phyloP scores from a whole-genome alignment of 2,329 filamentous ascomycete genomes.

The Xylariaceae sp. region DNA sequence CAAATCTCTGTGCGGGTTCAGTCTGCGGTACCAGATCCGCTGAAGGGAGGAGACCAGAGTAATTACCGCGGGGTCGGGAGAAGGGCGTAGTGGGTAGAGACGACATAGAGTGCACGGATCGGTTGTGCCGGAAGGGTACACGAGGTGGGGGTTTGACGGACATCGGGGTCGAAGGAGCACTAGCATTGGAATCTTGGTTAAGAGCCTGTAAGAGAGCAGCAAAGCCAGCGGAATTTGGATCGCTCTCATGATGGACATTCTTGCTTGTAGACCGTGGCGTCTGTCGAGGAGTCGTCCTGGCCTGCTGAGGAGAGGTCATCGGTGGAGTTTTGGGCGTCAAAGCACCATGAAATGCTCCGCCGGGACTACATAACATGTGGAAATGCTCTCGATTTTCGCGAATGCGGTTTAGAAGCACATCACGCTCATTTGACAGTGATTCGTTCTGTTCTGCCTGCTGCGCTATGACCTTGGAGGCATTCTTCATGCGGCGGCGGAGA shows the following conservation, averaged over 20 bases:
- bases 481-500: conserved; percentile 61
- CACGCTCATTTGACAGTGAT: conserved; percentile 69
- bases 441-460: conserved; percentile 72
- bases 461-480: conserved; percentile 74
- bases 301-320: conserved; percentile 42
- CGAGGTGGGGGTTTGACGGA: conserved; percentile 43
- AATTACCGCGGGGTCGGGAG: conserved; percentile 45
- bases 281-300: conserved; percentile 47
- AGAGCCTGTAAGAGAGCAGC: conserved; percentile 78
- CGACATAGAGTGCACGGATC: conserved; percentile 78
- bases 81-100: conserved; percentile 77
- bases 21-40: conserved; percentile 59
- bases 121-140: conserved; percentile 60
- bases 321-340: conserved; percentile 54
- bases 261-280: conserved; percentile 41
- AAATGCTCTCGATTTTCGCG: conserved; percentile 87
- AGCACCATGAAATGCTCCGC: conserved; percentile 61
- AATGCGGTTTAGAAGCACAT: conserved; percentile 76
- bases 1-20: conserved; percentile 43
- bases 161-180: conserved; percentile 68
- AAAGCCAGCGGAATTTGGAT: conserved; percentile 61
- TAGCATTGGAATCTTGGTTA: conserved; percentile 62
- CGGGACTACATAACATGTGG: conserved; percentile 71
- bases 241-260: conserved; percentile 39
- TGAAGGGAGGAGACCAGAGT: conserved; percentile 56